These are phyloP conservation scores for Prunus salicina DNA, from an alignment of 306 rosid genomes.

Conservation along the genomic window DNA sequence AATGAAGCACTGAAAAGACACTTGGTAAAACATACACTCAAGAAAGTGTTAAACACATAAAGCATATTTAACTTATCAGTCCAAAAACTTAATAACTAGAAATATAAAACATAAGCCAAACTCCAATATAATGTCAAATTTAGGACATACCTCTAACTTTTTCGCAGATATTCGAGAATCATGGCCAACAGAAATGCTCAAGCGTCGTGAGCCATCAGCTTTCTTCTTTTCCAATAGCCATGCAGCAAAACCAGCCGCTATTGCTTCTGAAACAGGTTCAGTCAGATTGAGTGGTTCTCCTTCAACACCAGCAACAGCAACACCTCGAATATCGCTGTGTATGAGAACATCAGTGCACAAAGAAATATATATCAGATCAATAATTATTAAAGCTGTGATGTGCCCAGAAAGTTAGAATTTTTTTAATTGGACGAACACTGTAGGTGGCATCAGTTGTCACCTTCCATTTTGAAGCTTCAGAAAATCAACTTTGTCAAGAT, in stretches of 20 bases:
- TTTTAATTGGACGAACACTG: constrained; percentile 4
- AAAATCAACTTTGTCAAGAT: constrained; percentile 67
- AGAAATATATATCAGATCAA: not conserved
- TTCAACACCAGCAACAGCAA: constrained; percentile 85
- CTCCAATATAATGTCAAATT: not conserved
- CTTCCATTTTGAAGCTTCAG: constrained; percentile 92
- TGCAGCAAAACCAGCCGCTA: constrained; percentile 87
- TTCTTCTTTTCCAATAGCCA: constrained; percentile 83
- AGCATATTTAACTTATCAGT: not conserved
- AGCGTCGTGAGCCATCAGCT: constrained; percentile 46
- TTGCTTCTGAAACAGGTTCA: constrained; percentile 88
- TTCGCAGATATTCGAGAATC: constrained; percentile 89
- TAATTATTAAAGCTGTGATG: not conserved
- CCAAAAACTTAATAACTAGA: constrained; percentile 4
- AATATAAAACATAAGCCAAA: not conserved
- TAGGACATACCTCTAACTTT: constrained; percentile 57
- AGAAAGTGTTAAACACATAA: not conserved
- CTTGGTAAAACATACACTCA: not conserved
- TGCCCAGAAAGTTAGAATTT: not conserved
- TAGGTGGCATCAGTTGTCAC: constrained; percentile 30
- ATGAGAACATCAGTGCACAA: constrained; percentile 24
- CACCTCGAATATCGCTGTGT: constrained; percentile 89
- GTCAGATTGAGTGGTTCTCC: constrained; percentile 83
- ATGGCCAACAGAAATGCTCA: constrained; percentile 84
- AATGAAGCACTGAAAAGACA: not conserved